phyloP scores from a whole-genome alignment of 2,329 filamentous ascomycete genomes.

The Lecanosticta acicola region DNA sequence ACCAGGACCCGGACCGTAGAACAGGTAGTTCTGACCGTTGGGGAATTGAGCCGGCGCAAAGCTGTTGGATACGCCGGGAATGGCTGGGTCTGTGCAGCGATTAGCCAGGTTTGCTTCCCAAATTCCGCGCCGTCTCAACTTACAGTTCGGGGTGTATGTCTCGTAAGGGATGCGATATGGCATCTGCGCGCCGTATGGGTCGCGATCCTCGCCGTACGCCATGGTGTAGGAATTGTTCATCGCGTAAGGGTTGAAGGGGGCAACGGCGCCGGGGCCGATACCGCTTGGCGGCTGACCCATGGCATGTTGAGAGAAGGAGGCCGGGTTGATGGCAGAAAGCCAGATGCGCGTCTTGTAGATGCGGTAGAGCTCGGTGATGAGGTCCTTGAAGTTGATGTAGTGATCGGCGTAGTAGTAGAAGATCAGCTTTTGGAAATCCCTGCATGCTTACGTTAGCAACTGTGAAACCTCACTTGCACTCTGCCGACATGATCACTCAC shows the following conservation, averaged over 20 bases:
- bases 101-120: too few relatives aligned
- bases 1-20: conserved; percentile 4
- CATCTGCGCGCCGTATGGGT: conserved; percentile 32
- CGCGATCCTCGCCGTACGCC: conserved; percentile 29
- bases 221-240: conserved; percentile 29
- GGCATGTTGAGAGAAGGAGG: conserved; percentile 60
- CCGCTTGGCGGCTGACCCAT: conserved; percentile 33
- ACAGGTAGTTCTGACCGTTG: conserved; percentile 9
- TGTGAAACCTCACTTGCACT: not conserved
- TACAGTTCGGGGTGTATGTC: conserved; percentile 30
- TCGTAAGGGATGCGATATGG: conserved; percentile 30
- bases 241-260: conserved; percentile 17
- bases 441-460: conserved; percentile 36
- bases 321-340: conserved; percentile 99
- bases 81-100: conserved; percentile 17
- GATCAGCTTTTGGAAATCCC: conserved; percentile 98
- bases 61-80: conserved; percentile 30
- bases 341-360: conserved; percentile 99
- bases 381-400: conserved; percentile 98
- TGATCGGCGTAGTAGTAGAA: conserved; percentile 98
- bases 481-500: conserved; percentile 52
- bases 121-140: not conserved
- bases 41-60: conserved; percentile 16
- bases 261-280: conserved; percentile 34
- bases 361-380: conserved; percentile 97